Conservation (phyloP, 129 eudicot genomes). For the Heracleum sosnowskyi region DNA sequence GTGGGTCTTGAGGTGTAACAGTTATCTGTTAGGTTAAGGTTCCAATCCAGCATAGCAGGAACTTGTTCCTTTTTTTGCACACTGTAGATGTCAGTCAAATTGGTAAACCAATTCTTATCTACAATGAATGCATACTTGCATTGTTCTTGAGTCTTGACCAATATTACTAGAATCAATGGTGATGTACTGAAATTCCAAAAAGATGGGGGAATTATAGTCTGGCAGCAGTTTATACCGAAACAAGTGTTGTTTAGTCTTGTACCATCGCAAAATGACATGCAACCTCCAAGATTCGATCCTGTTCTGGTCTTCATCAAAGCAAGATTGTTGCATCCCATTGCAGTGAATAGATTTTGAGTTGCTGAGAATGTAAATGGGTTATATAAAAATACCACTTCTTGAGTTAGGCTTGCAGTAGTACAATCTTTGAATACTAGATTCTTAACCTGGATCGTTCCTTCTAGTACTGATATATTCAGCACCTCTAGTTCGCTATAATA, state of each 20-base stretch:
- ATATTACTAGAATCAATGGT: constrained; percentile 1
- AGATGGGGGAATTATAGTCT: constrained; percentile 13
- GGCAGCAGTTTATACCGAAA: constrained; percentile 14
- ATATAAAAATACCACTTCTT: neutral
- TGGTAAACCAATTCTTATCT: too few species aligned
- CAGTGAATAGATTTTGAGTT: constrained; percentile 6
- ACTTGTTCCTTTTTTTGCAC: too few species aligned
- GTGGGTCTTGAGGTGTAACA: too few species aligned
- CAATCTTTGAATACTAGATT: neutral
- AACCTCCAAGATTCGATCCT: neutral
- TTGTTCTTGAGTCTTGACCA: too few species aligned
- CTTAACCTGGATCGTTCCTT: neutral
- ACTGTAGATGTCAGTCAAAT: too few species aligned
- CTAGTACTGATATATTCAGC: neutral
- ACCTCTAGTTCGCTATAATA: neutral
- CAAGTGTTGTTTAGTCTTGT: neutral
- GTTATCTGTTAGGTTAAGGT: too few species aligned
- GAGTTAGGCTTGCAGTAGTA: neutral
- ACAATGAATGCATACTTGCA: too few species aligned
- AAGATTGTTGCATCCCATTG: constrained; percentile 12
- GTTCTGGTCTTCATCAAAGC: neutral
- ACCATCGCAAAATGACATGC: constrained; percentile 7
- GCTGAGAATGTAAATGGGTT: neutral
- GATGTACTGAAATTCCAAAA: neutral
- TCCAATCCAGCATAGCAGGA: too few species aligned